phyloP scores from a whole-genome alignment of 2,329 filamentous ascomycete species.

The Podosphaera aphanis region DNA sequence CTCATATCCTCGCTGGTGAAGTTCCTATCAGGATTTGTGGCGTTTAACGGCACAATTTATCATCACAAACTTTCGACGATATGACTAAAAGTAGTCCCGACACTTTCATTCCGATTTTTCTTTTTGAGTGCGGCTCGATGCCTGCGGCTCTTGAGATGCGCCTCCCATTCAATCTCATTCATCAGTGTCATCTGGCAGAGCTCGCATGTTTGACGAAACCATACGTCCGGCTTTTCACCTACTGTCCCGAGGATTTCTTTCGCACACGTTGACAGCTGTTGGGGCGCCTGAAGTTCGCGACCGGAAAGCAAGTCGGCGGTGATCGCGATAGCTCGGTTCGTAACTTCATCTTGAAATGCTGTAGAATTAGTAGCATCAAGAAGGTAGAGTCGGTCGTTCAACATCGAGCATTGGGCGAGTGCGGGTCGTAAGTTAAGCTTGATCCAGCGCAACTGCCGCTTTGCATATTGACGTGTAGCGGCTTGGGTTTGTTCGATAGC shows the following conservation, averaged over 20 bases:
- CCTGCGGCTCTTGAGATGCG: slow-evolving; percentile 22
- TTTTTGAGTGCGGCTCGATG: slow-evolving; percentile 17
- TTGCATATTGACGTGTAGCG: slow-evolving; percentile 72
- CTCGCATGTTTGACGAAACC: slow-evolving; percentile 39
- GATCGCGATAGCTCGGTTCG: slow-evolving; percentile 37
- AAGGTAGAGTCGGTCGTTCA: slow-evolving; percentile 40
- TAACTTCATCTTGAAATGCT: slow-evolving; percentile 39
- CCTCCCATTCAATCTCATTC: slow-evolving; percentile 28
- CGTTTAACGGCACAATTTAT: no score
- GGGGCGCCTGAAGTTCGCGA: slow-evolving; percentile 19
- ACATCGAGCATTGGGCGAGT: slow-evolving; percentile 28
- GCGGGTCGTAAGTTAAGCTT: slow-evolving; percentile 44
- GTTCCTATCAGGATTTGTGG: no score
- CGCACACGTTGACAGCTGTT: slow-evolving; percentile 33
- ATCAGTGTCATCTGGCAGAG: slow-evolving; percentile 42
- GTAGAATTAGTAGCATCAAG: slow-evolving; percentile 54
- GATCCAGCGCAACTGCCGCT: slow-evolving; percentile 70
- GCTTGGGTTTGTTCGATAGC: slow-evolving; percentile 57
- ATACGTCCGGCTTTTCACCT: slow-evolving; percentile 20
- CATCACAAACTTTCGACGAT: no score
- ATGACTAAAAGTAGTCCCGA: neutral
- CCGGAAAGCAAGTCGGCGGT: slow-evolving; percentile 38
- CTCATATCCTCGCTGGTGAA: no score
- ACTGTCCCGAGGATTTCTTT: slow-evolving; percentile 32
- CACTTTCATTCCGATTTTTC: slow-evolving; percentile 5